These are phyloP conservation scores for Groenewaldozyma sp. DNA, from an alignment of 1,139 yeast species.

Conservation along the genomic window DNA sequence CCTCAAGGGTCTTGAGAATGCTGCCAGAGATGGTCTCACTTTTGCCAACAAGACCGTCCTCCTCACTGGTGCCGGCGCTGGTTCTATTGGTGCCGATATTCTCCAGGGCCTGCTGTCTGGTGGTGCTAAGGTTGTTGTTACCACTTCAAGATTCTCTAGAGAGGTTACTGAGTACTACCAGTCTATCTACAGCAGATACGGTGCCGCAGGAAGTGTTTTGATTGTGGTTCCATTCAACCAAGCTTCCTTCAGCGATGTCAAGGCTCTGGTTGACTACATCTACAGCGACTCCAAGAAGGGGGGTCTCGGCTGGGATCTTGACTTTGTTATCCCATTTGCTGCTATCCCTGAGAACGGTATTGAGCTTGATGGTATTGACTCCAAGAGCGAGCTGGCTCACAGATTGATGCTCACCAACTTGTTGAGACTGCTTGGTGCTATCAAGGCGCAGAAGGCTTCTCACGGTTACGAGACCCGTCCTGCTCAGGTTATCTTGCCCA, in stretches of 20 bases:
- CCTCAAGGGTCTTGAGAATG: conserved; percentile 84
- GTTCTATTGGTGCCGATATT: conserved; percentile 96
- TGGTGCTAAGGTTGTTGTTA: conserved; percentile 95
- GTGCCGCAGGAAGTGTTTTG: conserved; percentile 84
- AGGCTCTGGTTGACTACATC: conserved; percentile 74
- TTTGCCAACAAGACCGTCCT: conserved; percentile 84
- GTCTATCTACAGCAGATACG: conserved; percentile 81
- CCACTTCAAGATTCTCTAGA: conserved; percentile 92
- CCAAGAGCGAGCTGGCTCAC: conserved; percentile 95
- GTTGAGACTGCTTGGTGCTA: conserved; percentile 82
- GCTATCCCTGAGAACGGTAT: conserved; percentile 98
- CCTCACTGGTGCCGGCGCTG: conserved; percentile 97
- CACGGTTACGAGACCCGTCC: conserved; percentile 87
- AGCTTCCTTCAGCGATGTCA: conserved; percentile 91
- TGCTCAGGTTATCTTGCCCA: conserved; percentile 91
- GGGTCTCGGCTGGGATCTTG: conserved; percentile 97
- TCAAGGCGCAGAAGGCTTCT: conserved; percentile 69
- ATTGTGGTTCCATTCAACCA: conserved; percentile 98
- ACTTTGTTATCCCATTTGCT: conserved; percentile 92
- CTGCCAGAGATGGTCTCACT: conserved; percentile 85
- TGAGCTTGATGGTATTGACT: conserved; percentile 85
- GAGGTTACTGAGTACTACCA: conserved; percentile 94
- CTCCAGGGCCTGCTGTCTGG: conserved; percentile 92
- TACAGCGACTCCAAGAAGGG: conserved; percentile 75
- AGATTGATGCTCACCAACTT: conserved; percentile 96